phyloP scores from a whole-genome alignment of 345 rosid genomes.

The Triadica sebifera region DNA sequence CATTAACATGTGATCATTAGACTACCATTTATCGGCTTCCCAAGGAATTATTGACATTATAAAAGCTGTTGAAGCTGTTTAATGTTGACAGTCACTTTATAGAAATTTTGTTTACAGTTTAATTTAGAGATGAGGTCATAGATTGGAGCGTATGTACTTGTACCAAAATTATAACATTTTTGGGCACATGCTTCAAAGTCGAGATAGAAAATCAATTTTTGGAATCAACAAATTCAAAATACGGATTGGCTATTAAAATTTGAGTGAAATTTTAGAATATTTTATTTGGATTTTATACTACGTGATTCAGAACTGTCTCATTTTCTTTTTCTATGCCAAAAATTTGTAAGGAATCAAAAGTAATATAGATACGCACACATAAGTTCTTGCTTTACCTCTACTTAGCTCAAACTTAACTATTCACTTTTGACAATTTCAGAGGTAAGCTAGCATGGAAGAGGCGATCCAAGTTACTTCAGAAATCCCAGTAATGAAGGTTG shows the following conservation, averaged over 20 bases:
- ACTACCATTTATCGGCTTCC: too few relatives aligned
- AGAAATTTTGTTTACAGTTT: too few relatives aligned
- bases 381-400: background rate
- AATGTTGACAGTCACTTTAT: too few relatives aligned
- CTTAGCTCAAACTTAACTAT: background rate
- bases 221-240: too few relatives aligned
- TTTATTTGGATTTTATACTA: background rate
- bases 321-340: background rate
- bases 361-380: background rate
- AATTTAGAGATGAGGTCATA: too few relatives aligned
- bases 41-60: too few relatives aligned
- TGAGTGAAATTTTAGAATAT: background rate
- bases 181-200: too few relatives aligned
- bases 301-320: background rate
- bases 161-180: too few relatives aligned
- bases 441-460: slow-evolving; percentile 49
- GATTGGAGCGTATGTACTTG: too few relatives aligned
- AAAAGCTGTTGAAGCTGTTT: too few relatives aligned
- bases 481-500: slow-evolving; percentile 50
- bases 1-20: too few relatives aligned
- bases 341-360: background rate
- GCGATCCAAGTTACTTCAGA: slow-evolving; percentile 48
- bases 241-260: background rate
- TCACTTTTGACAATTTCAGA: slow-evolving; percentile 11
- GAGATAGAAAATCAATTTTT: too few relatives aligned